Percentiles rank a stretch among this genome's conserved stretches.
Evolutionary conservation across 1,139 yeast species (phyloP).

Genomic region (Taphrina sp.): DNA sequence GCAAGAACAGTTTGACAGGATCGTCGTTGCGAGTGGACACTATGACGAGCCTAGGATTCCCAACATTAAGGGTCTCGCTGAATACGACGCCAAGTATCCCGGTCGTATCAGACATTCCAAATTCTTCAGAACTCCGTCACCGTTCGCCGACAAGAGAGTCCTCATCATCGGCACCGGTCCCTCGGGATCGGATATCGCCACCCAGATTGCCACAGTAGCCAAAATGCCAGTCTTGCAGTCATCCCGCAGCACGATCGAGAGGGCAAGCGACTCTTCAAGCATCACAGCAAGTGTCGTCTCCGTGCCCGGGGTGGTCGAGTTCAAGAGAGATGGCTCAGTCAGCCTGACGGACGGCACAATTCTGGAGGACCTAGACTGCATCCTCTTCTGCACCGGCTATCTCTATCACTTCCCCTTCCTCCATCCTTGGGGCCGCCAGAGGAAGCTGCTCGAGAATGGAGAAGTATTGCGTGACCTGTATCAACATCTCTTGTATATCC

Average conservation of each 20-base stretch:
- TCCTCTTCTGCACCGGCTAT: conserved; percentile 57
- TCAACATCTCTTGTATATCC: conserved; percentile 54
- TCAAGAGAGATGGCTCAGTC: conserved; percentile 45
- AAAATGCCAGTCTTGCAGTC: conserved; percentile 6
- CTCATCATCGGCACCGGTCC: conserved; percentile 63
- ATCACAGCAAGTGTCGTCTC: conserved; percentile 46
- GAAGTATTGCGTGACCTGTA: conserved; percentile 53
- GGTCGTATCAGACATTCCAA: conserved; percentile 59
- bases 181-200: conserved; percentile 60
- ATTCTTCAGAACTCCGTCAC: conserved; percentile 54
- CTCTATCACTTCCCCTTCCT: conserved; percentile 27
- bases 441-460: conserved; percentile 48
- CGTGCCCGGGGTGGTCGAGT: conserved; percentile 43
- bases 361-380: conserved; percentile 49
- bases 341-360: conserved; percentile 48
- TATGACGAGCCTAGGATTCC: conserved; percentile 56
- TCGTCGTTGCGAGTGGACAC: conserved; percentile 56
- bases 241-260: too few species aligned
- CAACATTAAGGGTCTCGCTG: conserved; percentile 53
- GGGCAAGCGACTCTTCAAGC: too few species aligned
- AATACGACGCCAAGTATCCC: conserved; percentile 52
- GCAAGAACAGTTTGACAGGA: conserved; percentile 52
- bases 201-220: conserved; percentile 49
- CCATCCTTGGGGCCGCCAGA: neutral
- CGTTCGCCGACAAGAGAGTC: conserved; percentile 48